A percentile compares a stretch with the other conserved stretches of the same genome.
phyloP scores from a whole-genome alignment of 352 stramenopile genomes.

The Nothophytophthora sp. region DNA sequence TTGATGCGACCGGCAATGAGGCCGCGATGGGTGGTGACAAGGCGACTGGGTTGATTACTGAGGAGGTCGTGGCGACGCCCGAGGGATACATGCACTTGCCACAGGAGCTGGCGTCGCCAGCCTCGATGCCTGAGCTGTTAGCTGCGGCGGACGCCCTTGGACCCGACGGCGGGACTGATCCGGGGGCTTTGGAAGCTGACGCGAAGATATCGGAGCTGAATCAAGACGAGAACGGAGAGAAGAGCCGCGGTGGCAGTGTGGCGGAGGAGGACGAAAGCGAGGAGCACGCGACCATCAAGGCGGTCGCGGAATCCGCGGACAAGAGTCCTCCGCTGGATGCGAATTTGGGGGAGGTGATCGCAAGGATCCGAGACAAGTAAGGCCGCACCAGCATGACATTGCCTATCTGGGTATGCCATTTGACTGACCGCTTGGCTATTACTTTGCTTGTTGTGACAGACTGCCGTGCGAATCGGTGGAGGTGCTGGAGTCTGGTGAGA shows the following conservation, averaged over 20 bases:
- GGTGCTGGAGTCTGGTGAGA: conserved; percentile 71
- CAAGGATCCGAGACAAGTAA: conserved; percentile 63
- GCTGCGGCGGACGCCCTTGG: conserved; percentile 2
- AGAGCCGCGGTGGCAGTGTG: neutral
- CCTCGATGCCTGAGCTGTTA: conserved; percentile 21
- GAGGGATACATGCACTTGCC: conserved; percentile 22
- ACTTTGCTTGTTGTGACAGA: neutral
- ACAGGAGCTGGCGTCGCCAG: conserved; percentile 31
- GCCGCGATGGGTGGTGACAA: conserved; percentile 1
- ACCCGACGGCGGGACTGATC: conserved; percentile 3
- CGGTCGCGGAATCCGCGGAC: conserved; percentile 31
- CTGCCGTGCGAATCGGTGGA: conserved; percentile 59
- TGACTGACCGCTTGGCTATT: conserved; percentile 1
- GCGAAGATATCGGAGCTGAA: conserved; percentile 15
- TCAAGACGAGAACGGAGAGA: conserved; percentile 11
- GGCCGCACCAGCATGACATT: too few relatives aligned
- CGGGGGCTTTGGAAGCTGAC: conserved; percentile 7
- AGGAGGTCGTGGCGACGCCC: conserved; percentile 22
- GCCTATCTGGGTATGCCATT: too few relatives aligned
- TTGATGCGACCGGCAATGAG: neutral
- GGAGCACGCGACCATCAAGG: conserved; percentile 59
- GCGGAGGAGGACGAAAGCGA: conserved; percentile 17
- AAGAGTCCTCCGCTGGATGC: conserved; percentile 48
- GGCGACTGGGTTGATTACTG: conserved; percentile 6
- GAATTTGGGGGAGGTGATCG: conserved; percentile 60